A percentile compares a stretch with the other conserved stretches of the same genome.
phyloP scores from a whole-genome alignment of 805 yeast genomes.

The Candida hungchunana region DNA sequence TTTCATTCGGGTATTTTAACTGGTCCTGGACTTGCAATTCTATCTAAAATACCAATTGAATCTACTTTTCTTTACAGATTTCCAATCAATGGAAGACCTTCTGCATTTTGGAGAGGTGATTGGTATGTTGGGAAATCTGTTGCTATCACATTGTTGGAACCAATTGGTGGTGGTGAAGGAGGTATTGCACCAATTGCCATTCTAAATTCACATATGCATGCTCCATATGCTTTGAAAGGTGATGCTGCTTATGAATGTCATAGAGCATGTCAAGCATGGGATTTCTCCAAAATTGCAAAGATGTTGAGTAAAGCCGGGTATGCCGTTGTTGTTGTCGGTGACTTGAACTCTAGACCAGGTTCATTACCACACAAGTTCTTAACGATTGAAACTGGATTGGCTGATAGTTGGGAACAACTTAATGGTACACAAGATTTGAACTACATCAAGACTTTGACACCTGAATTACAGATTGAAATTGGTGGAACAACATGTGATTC shows the following conservation, averaged over 20 bases:
- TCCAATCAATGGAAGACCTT: constrained; percentile 91
- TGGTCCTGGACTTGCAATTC: constrained; percentile 88
- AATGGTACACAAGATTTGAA: constrained; percentile 46
- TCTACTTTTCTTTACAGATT: constrained; percentile 76
- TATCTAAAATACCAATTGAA: constrained; percentile 80
- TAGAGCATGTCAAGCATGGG: constrained; percentile 96
- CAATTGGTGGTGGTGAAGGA: constrained; percentile 41
- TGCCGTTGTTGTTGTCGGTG: constrained; percentile 88
- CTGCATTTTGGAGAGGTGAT: constrained; percentile 92
- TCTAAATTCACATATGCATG: constrained; percentile 94
- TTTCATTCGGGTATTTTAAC: constrained; percentile 82
- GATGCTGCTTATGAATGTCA: constrained; percentile 90
- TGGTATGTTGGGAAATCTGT: constrained; percentile 95
- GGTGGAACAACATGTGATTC: constrained; percentile 95
- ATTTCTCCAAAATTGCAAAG: constrained; percentile 63
- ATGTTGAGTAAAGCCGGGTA: constrained; percentile 69
- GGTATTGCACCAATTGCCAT: constrained; percentile 63
- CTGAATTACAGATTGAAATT: constrained; percentile 55
- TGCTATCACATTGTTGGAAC: constrained; percentile 64
- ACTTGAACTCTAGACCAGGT: constrained; percentile 84
- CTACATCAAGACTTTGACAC: constrained; percentile 41
- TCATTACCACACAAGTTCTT: constrained; percentile 76
- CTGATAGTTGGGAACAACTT: constrained; percentile 78
- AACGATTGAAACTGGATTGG: constrained; percentile 60
- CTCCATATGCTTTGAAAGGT: constrained; percentile 81